Conservation (phyloP, 768 basidiomycete genomes). For the Leccinum variicolor region DNA sequence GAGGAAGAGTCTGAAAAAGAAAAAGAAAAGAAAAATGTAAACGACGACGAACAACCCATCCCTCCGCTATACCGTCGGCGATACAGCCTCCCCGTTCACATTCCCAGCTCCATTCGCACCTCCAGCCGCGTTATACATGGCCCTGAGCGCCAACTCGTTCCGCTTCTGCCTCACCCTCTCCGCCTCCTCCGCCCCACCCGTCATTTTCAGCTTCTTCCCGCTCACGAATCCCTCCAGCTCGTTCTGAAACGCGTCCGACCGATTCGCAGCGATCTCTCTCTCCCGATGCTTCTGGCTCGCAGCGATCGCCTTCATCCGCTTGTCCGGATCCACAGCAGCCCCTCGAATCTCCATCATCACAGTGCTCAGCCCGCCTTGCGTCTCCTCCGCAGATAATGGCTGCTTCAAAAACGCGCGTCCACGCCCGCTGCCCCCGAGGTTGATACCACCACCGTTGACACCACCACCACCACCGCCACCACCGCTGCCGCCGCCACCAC, state of each 20-base stretch:
- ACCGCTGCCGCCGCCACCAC: too few relatives aligned
- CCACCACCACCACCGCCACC: not conserved
- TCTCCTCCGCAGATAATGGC: conserved; percentile 59
- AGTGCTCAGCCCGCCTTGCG: conserved; percentile 60
- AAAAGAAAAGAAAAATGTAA: not conserved
- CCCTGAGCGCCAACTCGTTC: conserved; percentile 82
- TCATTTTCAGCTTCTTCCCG: conserved; percentile 89
- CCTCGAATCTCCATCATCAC: conserved; percentile 92
- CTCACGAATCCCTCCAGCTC: conserved; percentile 86
- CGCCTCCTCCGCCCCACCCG: conserved; percentile 88
- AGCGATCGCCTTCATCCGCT: conserved; percentile 89
- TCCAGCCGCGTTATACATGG: conserved; percentile 63
- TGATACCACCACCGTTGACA: conserved; percentile 37
- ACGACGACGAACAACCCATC: not conserved
- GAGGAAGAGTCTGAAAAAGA: not conserved
- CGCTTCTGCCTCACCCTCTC: conserved; percentile 84
- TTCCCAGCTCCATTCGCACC: conserved; percentile 2
- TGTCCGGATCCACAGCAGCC: conserved; percentile 76
- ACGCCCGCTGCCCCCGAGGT: conserved; percentile 37
- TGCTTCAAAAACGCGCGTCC: conserved; percentile 52
- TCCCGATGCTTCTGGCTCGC: conserved; percentile 79
- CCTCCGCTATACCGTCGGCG: conserved; percentile 6
- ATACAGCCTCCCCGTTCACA: conserved; percentile 7
- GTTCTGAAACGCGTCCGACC: conserved; percentile 78
- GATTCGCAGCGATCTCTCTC: conserved; percentile 59